Evolutionary conservation across 2,329 filamentous ascomycete genomes (phyloP).

Genomic region (Fusarium falciforme): DNA sequence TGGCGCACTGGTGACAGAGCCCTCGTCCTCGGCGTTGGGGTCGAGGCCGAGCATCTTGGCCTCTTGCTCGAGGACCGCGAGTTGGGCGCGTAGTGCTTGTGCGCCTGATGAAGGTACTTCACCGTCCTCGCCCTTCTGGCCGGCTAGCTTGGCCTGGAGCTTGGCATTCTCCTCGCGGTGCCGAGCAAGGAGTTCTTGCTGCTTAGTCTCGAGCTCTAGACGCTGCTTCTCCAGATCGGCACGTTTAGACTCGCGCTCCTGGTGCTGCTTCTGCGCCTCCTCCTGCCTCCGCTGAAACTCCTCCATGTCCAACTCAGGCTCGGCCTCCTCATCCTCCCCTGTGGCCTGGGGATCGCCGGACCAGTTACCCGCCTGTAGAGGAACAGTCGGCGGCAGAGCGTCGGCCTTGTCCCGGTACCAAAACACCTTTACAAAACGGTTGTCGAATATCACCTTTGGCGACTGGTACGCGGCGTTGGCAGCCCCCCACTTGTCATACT

Average conservation of each 20-base stretch:
- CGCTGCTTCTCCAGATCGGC: conserved; percentile 71
- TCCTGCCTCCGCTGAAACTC: conserved; percentile 76
- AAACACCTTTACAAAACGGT: conserved; percentile 86
- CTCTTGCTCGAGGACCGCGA: conserved; percentile 79
- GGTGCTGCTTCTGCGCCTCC: conserved; percentile 76
- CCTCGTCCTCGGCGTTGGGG: conserved; percentile 62
- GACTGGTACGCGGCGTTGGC: conserved; percentile 79
- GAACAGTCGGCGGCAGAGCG: conserved; percentile 40
- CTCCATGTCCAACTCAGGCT: conserved; percentile 74
- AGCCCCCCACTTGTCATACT: conserved; percentile 72
- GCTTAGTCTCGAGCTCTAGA: conserved; percentile 73
- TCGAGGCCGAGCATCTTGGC: conserved; percentile 77
- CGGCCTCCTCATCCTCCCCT: conserved; percentile 39
- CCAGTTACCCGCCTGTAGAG: conserved; percentile 43
- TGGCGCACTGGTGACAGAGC: conserved; percentile 42
- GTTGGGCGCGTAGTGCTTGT: conserved; percentile 74
- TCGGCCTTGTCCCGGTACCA: conserved; percentile 73
- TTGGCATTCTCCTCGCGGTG: conserved; percentile 76
- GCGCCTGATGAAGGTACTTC: conserved; percentile 60
- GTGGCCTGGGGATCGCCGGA: conserved; percentile 27
- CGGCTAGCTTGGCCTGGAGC: conserved; percentile 65
- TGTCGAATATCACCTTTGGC: conserved; percentile 85
- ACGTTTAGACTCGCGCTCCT: conserved; percentile 72
- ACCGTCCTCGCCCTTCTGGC: conserved; percentile 45
- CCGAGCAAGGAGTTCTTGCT: conserved; percentile 69